A percentile compares a stretch with the other conserved stretches of the same genome.
phyloP scores from a whole-genome alignment of 306 rosid genomes.

The Chamaecrista fasciculata region DNA sequence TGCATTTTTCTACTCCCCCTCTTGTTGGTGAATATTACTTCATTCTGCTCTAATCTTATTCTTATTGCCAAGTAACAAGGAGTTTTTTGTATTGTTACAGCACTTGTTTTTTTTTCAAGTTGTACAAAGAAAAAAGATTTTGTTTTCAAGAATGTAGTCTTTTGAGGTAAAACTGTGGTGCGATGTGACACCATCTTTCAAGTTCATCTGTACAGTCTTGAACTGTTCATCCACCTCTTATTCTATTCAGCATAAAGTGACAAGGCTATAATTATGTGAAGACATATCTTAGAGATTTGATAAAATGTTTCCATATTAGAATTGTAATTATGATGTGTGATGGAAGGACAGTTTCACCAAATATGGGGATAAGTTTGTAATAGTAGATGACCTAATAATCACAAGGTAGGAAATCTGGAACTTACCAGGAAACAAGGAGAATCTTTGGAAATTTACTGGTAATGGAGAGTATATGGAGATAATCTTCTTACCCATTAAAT shows the following conservation, averaged over 20 bases:
- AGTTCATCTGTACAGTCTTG: background rate
- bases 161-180: background rate
- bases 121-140: too few species aligned
- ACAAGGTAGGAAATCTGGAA: background rate
- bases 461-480: background rate
- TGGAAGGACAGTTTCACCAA: background rate
- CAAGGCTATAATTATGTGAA: background rate
- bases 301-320: background rate
- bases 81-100: background rate
- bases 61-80: background rate
- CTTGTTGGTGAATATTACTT: background rate
- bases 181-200: slow-evolving; percentile 15
- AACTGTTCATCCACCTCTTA: background rate
- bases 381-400: background rate
- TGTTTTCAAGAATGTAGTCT: background rate
- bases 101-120: too few species aligned
- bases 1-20: background rate
- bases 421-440: background rate
- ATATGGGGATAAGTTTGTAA: background rate
- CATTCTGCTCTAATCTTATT: slow-evolving; percentile 1
- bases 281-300: slow-evolving; percentile 1
- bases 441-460: background rate
- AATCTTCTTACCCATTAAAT: background rate
- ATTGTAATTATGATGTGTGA: background rate
- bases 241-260: background rate